A percentile compares a stretch with the other conserved stretches of the same genome.
Evolutionary conservation across 306 rosid genomes (phyloP).

Genomic region (Ziziphus jujuba): DNA sequence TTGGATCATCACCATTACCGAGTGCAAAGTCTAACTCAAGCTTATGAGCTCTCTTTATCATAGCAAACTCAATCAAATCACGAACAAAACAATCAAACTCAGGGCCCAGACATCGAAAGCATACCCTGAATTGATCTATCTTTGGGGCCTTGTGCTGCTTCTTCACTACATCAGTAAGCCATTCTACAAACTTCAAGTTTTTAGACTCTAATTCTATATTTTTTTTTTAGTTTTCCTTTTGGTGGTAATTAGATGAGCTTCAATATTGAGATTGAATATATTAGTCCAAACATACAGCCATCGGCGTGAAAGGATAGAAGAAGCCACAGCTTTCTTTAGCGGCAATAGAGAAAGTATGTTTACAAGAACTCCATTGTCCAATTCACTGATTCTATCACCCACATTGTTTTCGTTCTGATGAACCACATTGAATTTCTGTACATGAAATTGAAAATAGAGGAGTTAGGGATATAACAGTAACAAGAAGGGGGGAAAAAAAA

Average conservation of each 20-base stretch:
- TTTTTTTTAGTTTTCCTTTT: too few species aligned
- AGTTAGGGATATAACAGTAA: too few species aligned
- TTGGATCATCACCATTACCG: too few species aligned
- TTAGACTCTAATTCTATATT: too few species aligned
- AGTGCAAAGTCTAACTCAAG: slow-evolving; percentile 19
- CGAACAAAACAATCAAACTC: neutral
- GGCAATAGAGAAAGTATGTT: neutral
- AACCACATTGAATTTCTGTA: too few species aligned
- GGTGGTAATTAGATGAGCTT: too few species aligned
- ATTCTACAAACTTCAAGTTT: neutral
- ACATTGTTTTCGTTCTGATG: neutral
- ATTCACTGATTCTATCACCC: neutral
- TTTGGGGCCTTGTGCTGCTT: neutral
- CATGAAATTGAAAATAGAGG: too few species aligned
- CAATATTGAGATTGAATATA: neutral
- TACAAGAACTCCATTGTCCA: neutral
- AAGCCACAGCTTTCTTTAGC: neutral
- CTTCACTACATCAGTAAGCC: neutral
- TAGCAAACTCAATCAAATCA: slow-evolving; percentile 7
- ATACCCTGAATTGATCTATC: slow-evolving; percentile 1
- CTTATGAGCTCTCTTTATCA: slow-evolving; percentile 13
- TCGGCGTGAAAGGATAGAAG: neutral
- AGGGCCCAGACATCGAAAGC: slow-evolving; percentile 7
- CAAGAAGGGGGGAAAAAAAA: too few species aligned
- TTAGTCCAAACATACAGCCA: neutral